Base-by-base conservation (phyloP, 1,284 basidiomycete genomes). In the Leccinum subrobustum region DNA sequence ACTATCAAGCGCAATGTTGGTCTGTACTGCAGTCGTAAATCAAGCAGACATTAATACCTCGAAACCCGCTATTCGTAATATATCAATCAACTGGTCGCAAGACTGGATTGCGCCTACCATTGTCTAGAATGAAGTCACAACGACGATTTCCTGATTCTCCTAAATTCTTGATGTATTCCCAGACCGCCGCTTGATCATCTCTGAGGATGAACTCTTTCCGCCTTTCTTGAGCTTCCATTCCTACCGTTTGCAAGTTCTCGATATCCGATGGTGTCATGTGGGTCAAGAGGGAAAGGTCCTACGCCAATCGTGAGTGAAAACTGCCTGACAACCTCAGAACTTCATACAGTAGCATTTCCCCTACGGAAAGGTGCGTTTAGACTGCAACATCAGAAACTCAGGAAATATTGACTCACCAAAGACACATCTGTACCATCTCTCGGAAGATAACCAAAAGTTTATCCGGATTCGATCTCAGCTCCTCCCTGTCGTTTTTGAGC, bases 101-200 rank as follows among this genome's bases (percentile, higher is more conserved):
- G 4, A 0, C 65, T 83, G 65, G 18, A 56, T 58, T 29, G 14
- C 16, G 59, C 71, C 5, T 67, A 90, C 93, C 87, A 71, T 98
- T 98, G 74, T 98, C 96, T 29, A 99, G 78, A 2, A 98, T 86
- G 63, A 98, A 89, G 73, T 99, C 96, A 16, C 96, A 80, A 7
- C 89, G 80, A 56, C 81, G 80, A 55, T 82, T 80, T 33, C 58
- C 68, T 31, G 64, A 18, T n/a, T 60, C 69, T 63, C 66, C 55
- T 23, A 88, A 68, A 8, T 73, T 78, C 63, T 83, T 84, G 48
- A 98, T 69, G 68, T 92, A 82, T 0, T 83, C 72, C 95, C 95
- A 98, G 8, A 88, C 87, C 16, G 77, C 76, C 37, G 85, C 81
- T 67, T 95, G 85, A 70, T 98, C 93, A 68, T 98, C 92, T 57